Conservation (phyloP, 1,284 basidiomycete genomes). For the Phellopilus nigrolimitatus region DNA sequence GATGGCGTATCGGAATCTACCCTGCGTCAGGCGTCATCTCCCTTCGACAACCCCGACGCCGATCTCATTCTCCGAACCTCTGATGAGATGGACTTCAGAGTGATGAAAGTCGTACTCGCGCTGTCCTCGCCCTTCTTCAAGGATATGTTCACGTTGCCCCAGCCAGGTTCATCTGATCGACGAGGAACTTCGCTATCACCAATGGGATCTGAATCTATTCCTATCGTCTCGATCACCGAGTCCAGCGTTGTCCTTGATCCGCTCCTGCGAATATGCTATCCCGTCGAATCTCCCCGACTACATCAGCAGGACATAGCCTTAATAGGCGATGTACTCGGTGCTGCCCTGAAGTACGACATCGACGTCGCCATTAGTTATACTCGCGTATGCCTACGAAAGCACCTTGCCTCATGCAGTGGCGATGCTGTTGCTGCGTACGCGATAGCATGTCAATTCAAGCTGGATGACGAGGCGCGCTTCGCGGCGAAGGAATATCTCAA, state of each 20-base stretch:
- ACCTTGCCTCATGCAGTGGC: not conserved
- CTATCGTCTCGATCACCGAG: slow-evolving; percentile 13
- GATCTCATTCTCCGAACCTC: slow-evolving; percentile 44
- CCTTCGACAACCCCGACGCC: slow-evolving; percentile 16
- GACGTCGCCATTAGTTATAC: not conserved
- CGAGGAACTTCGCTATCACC: too few relatives aligned
- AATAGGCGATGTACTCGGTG: not conserved
- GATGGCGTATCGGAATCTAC: too few relatives aligned
- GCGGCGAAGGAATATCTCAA: slow-evolving; percentile 6
- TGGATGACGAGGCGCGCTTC: slow-evolving; percentile 6
- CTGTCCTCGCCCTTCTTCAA: slow-evolving; percentile 43
- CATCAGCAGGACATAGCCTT: not conserved
- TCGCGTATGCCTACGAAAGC: not conserved
- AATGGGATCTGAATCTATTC: not conserved
- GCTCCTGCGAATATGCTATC: slow-evolving; percentile 13
- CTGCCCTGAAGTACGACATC: slow-evolving; percentile 18
- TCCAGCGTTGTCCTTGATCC: slow-evolving; percentile 4
- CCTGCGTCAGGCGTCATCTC: not conserved
- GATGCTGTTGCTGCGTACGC: slow-evolving; percentile 1
- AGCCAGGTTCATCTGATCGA: too few relatives aligned
- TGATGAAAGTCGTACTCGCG: slow-evolving; percentile 40
- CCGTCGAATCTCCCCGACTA: slow-evolving; percentile 7
- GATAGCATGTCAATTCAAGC: slow-evolving; percentile 9
- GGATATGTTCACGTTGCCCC: slow-evolving; percentile 37
- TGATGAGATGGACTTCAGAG: slow-evolving; percentile 39